Base-by-base conservation (phyloP, 768 basidiomycete genomes). In the Agaricus blazei region DNA sequence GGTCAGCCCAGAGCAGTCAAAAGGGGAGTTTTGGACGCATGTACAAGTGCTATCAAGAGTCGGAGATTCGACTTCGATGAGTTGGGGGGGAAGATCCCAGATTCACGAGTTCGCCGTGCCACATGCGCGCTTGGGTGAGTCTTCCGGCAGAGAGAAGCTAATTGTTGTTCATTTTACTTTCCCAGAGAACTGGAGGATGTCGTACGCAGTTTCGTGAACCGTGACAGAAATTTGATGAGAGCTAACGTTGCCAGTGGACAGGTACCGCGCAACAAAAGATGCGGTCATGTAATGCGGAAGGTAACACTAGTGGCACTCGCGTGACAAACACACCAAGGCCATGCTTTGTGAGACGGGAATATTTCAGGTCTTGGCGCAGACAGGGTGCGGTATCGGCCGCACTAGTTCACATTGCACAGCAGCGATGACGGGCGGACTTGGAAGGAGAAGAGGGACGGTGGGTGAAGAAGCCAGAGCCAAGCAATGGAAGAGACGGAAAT, bases 61-160 rank as follows among this genome's bases (percentile, higher is more conserved):
- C 31, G 53, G 53, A 54, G 53, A 54, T 54, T 48, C 53, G 24
- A 19, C 46, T 14, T 49, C 34, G 36, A 43, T 36, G 24, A 26
- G 23, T 34, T 34, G 43, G 27, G 34, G 9, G n/a, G 46, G 40
- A n/a, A 55, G 54, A 55, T 55, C 54, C 36, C 41, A 55, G 54
- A 55, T 55, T 38, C 14, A 11, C 34, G 31, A 43, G 28, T 43
- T 49, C 54, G 29, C 41, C 54, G 48, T 50, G 40, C 40, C 36
- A 43, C 48, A 15, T 47, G 52, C 14, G 36, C 53, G 53, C 38
- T 34, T 54, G 48, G 54, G 24, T 24, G 54, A 44, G 42, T 47
- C 42, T 47, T 54, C 27, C 40, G 54, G 54, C 14, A 55, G 47
- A 55, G 36, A 27, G 24, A 45, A 48, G 54, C 40, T 36, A 43